Evolutionary conservation across 75 land plant genomes (phyloP), one percentile per base, ranked within the genome.

Genomic region (Adiantum capillusveneris): DNA sequence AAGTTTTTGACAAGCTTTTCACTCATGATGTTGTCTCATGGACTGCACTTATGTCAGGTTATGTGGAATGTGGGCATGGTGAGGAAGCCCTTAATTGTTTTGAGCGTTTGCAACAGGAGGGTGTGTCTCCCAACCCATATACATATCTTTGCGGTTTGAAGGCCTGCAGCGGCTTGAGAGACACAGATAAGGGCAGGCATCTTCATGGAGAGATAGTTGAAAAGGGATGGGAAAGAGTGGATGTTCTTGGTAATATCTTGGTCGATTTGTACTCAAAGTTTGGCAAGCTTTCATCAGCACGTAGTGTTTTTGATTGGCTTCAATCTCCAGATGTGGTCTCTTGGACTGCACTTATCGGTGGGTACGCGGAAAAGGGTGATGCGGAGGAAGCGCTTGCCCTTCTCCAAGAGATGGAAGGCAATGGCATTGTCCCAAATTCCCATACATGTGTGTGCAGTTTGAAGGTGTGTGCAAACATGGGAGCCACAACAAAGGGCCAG

Each of bases 221-320:
- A 9, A 46, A 34, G 44, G 89, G 85, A 9, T 65, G 67, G 57
- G 80, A 52, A n/a, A 20, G 29, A 48, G 80, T 63, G 51, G 26
- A 70, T 46, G 59, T 79, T 0, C 83, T 82, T 1, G 73, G 83
- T 27, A 88, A 77, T 79, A 82, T 88, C 17, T 69, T 84, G 0
- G 46, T 84, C 2, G 58, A 84, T 36, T 16, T 71, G 58, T 77
- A 77, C 29, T 71, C 56, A 14, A 80, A 77, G 58, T 58, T 37
- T 2, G 75, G 46, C 14, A 19, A 45, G 9, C 50, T 68, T 22
- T 36, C 5, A 1, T 66, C 71, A 68, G 84, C 81, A 6, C 24
- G 55, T 0, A 56, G 31, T 3, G 41, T 84, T 75, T 84, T 84
- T 36, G 78, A 60, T 30, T 77, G 70, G 70, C 60, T 78, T 59